Evolutionary conservation across 2,329 filamentous ascomycete species (phyloP).

Genomic region (Trichophyton benhamiae): DNA sequence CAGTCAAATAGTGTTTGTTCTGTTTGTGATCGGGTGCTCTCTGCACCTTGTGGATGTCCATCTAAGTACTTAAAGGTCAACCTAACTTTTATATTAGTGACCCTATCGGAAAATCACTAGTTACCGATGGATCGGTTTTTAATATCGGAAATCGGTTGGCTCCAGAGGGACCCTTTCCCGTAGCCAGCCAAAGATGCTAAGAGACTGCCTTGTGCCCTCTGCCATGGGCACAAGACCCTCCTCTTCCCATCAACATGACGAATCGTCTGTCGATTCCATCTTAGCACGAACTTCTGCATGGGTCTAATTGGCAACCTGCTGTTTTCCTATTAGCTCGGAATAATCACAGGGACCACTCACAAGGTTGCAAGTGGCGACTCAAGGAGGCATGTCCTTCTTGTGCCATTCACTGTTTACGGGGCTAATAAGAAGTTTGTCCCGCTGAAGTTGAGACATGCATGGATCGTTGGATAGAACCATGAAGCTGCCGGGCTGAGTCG

Average conservation of each 20-base stretch:
- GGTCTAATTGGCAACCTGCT: constrained; percentile 4
- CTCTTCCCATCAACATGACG: background rate
- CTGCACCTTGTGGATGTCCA: background rate
- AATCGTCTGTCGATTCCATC: background rate
- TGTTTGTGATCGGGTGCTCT: background rate
- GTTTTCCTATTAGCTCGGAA: constrained; percentile 4
- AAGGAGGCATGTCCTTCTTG: constrained; percentile 1
- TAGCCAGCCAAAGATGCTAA: constrained; percentile 5
- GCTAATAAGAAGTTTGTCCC: constrained; percentile 6
- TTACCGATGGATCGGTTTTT: constrained; percentile 10
- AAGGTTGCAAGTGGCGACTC: background rate
- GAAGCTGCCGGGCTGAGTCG: background rate
- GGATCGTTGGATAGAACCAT: constrained; percentile 4
- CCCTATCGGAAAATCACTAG: constrained; percentile 1
- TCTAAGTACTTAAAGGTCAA: background rate
- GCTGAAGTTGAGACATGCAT: background rate
- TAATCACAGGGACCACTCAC: background rate
- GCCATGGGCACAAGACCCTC: background rate
- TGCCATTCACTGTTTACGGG: constrained; percentile 6
- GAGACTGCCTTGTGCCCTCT: constrained; percentile 5
- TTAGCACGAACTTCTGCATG: constrained; percentile 6
- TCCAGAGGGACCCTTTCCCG: constrained; percentile 13
- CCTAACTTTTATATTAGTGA: background rate
- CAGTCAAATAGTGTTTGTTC: background rate
- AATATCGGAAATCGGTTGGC: constrained; percentile 14